Evolutionary conservation across 2,329 filamentous ascomycete genomes (phyloP).

Genomic region (Colletotrichum viniferum): DNA sequence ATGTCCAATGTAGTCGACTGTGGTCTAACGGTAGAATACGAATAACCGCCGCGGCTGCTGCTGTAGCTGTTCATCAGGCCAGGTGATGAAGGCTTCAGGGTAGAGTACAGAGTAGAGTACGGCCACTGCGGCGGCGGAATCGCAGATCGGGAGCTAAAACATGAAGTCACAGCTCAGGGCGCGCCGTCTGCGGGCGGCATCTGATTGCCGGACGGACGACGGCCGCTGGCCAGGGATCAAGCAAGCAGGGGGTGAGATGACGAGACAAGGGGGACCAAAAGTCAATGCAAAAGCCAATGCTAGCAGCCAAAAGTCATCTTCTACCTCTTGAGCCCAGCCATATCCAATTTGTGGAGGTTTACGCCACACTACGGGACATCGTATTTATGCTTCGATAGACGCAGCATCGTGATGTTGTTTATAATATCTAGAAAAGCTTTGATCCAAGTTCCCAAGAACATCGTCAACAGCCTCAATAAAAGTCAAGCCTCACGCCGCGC

Average conservation of each 20-base stretch:
- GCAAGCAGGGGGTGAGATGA: neutral
- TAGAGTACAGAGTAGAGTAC: neutral
- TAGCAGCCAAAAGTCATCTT: neutral
- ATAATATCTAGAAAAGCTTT: neutral
- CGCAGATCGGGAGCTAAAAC: neutral
- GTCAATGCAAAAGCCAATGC: neutral
- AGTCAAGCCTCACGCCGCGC: neutral
- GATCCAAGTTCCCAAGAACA: fast-evolving
- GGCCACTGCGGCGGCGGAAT: neutral
- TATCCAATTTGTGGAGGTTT: neutral
- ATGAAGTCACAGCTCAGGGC: neutral
- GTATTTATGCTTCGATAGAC: neutral
- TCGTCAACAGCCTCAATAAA: neutral
- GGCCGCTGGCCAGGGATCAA: slow-evolving; percentile 3
- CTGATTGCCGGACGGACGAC: slow-evolving; percentile 13
- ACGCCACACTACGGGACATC: fast-evolving
- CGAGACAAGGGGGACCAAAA: neutral
- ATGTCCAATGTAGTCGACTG: neutral
- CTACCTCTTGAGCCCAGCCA: neutral
- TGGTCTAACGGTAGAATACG: neutral
- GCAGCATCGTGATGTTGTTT: neutral
- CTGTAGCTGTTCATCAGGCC: neutral
- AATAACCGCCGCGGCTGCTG: neutral
- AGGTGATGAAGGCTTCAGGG: neutral
- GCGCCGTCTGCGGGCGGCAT: neutral